Percentiles rank a stretch among this genome's conserved stretches.
These are phyloP conservation scores for Leishmania aethiopica DNA, from an alignment of 208 protist genomes.

Conservation along the genomic window DNA sequence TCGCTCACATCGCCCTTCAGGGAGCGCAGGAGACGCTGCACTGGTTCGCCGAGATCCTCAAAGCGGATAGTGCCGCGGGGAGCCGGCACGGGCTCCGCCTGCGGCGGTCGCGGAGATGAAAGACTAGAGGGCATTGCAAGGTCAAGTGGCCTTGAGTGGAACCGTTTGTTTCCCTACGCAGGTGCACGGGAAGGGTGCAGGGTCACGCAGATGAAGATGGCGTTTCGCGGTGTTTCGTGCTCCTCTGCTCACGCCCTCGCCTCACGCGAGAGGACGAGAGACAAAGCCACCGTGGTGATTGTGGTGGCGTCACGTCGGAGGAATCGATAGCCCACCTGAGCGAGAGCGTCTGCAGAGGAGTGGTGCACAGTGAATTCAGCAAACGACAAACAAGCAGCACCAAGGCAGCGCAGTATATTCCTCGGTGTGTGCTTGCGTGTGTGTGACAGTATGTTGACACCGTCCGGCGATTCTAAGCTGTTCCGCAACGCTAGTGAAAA, in stretches of 20 bases:
- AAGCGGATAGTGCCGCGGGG: conserved; percentile 67
- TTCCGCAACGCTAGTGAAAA: neutral
- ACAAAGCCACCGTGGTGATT: neutral
- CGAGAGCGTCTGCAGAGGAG: neutral
- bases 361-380: neutral
- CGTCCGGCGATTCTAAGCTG: neutral
- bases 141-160: neutral
- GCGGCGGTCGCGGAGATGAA: neutral
- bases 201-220: neutral
- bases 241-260: neutral
- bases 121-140: conserved; percentile 6
- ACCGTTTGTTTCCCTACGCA: neutral
- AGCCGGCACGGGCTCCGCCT: neutral
- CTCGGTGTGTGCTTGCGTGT: neutral
- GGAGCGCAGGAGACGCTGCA: conserved; percentile 73
- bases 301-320: no score
- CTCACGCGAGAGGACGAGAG: neutral
- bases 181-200: neutral
- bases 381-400: neutral
- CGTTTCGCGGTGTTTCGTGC: neutral
- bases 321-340: neutral
- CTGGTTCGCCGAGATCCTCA: conserved; percentile 86
- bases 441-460: neutral
- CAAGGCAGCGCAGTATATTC: neutral
- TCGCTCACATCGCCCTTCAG: conserved; percentile 65